Conservation (phyloP, 2,329 filamentous ascomycete genomes). For the Arthrocladium fulminans region DNA sequence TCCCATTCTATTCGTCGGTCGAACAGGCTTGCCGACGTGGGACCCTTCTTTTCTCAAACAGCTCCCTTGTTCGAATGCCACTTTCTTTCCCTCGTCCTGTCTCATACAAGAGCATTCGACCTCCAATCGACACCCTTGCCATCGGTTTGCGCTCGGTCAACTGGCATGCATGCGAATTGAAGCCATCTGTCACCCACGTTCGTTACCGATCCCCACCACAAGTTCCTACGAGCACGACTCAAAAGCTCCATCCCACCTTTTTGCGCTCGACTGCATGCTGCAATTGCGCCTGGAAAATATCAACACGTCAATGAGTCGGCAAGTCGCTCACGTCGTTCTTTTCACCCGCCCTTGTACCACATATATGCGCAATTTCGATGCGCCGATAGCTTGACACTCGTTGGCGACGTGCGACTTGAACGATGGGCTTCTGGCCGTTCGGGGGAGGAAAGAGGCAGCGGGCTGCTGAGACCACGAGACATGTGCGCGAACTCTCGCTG, state of each 20-base stretch:
- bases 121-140: constrained; percentile 1
- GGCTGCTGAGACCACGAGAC: neutral
- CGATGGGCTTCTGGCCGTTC: constrained; percentile 24
- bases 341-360: constrained; percentile 1
- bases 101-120: neutral
- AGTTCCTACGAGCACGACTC: neutral
- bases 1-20: neutral
- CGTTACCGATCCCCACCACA: neutral
- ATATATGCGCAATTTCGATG: neutral
- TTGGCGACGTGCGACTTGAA: constrained; percentile 8
- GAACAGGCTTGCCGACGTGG: neutral
- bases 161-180: constrained; percentile 1
- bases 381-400: neutral
- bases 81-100: constrained; percentile 4
- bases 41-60: constrained; percentile 8
- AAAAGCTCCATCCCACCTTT: constrained; percentile 1
- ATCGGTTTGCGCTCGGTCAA: neutral
- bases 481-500: neutral
- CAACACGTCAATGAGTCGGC: constrained; percentile 7
- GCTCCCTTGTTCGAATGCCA: constrained; percentile 6
- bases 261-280: constrained; percentile 5
- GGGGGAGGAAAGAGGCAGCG: constrained; percentile 20
- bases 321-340: neutral
- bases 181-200: constrained; percentile 9
- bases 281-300: constrained; percentile 5